Percentiles rank a stretch among this genome's conserved stretches.
Conservation (phyloP, 495 filamentous ascomycete species). For the Trichoderma reesei region DNA sequence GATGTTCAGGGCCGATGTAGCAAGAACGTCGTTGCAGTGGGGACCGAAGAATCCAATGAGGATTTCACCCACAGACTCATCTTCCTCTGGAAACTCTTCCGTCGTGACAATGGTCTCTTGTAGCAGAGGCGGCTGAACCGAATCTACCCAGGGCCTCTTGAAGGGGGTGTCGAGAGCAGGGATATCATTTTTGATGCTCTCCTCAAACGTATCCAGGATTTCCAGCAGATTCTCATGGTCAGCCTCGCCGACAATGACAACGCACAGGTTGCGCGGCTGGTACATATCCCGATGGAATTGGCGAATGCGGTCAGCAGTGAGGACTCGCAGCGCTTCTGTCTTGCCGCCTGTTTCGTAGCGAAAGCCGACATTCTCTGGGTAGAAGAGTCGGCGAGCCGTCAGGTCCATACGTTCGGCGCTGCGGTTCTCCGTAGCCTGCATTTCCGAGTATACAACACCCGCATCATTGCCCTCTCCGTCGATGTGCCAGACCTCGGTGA, state of each 20-base stretch:
- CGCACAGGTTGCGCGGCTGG: constrained; percentile 87
- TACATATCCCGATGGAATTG: constrained; percentile 96
- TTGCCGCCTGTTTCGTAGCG: constrained; percentile 95
- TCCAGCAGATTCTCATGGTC: constrained; percentile 70
- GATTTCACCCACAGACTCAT: constrained; percentile 85
- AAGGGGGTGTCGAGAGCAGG: constrained; percentile 65
- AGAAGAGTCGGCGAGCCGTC: constrained; percentile 63
- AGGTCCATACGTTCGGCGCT: constrained; percentile 77
- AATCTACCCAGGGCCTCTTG: constrained; percentile 82
- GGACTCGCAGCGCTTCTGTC: constrained; percentile 79
- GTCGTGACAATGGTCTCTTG: constrained; percentile 58
- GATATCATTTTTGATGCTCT: constrained; percentile 71
- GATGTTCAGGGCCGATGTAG: constrained; percentile 61
- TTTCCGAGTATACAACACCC: constrained; percentile 96
- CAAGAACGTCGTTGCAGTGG: constrained; percentile 52
- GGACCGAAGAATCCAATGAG: constrained; percentile 79
- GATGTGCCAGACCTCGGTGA: constrained; percentile 94
- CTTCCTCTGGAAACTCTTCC: constrained; percentile 92
- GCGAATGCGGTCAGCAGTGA: constrained; percentile 83
- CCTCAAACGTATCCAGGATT: constrained; percentile 81
- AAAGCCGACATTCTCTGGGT: constrained; percentile 84
- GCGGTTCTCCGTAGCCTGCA: constrained; percentile 90
- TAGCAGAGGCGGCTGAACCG: constrained; percentile 61
- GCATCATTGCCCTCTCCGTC: constrained; percentile 91
- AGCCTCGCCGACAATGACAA: constrained; percentile 83